Conservation (phyloP, 805 yeast species). For the Yamadazyma olivae region DNA sequence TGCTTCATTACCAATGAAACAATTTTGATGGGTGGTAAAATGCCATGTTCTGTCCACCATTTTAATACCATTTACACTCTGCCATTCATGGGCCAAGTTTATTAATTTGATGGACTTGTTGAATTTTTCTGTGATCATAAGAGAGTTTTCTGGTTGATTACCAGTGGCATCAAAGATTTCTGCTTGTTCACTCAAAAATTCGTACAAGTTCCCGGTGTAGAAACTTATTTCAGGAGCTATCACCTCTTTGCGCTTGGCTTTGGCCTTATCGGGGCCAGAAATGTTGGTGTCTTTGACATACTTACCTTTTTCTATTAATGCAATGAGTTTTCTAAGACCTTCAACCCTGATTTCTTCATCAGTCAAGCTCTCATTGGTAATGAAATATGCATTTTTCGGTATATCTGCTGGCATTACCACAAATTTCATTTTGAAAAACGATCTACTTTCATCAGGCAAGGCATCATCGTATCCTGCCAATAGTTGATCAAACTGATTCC, state of each 20-base stretch:
- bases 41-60: conserved; percentile 90
- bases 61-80: conserved; percentile 59
- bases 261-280: conserved; percentile 17
- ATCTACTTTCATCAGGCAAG: conserved; percentile 50
- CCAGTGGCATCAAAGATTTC: conserved; percentile 40
- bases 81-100: conserved; percentile 63
- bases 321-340: conserved; percentile 71
- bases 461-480: conserved; percentile 90
- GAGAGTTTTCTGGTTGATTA: conserved; percentile 24
- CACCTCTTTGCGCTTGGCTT: conserved; percentile 24
- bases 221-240: conserved; percentile 76
- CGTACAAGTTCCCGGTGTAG: conserved; percentile 81
- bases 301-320: conserved; percentile 57
- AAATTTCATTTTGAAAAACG: conserved; percentile 69
- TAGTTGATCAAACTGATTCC: conserved; percentile 90
- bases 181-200: conserved; percentile 52
- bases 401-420: conserved; percentile 80
- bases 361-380: conserved; percentile 57
- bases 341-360: conserved; percentile 92
- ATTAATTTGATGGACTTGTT: conserved; percentile 48
- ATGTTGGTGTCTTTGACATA: conserved; percentile 24
- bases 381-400: conserved; percentile 51
- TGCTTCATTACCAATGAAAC: conserved; percentile 82
- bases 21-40: conserved; percentile 68
- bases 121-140: conserved; percentile 36